Percentiles rank a stretch among this genome's conserved stretches.
Conservation (phyloP, 2,329 filamentous ascomycete genomes). For the Alternaria dauci region DNA sequence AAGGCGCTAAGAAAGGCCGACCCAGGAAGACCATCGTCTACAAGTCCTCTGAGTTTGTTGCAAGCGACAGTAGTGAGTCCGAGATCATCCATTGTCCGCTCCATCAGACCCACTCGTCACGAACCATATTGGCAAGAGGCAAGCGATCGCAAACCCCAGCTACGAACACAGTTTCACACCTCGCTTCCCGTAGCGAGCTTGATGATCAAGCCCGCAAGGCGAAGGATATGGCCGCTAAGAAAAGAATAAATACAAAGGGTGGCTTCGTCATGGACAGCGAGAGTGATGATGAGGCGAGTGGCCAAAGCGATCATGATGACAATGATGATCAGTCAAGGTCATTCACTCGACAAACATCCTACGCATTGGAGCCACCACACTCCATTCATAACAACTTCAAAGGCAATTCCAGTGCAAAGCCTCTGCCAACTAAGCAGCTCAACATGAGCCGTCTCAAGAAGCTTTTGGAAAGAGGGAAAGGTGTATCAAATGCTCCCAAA, state of each 20-base stretch:
- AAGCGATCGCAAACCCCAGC: neutral
- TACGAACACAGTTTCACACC: neutral
- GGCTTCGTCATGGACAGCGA: slow-evolving; percentile 23
- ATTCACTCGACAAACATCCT: too few species aligned
- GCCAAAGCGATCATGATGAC: neutral
- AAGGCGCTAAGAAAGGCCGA: neutral
- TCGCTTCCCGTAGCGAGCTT: neutral
- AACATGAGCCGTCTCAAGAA: slow-evolving; percentile 12
- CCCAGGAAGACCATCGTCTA: neutral
- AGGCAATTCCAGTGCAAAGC: neutral
- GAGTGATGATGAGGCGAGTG: slow-evolving; percentile 6
- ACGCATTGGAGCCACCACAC: neutral
- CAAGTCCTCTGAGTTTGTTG: neutral
- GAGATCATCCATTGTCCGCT: neutral
- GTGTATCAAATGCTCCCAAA: neutral
- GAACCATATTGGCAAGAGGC: too few species aligned
- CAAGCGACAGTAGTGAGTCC: neutral
- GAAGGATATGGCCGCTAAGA: neutral
- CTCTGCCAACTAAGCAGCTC: slow-evolving; percentile 5
- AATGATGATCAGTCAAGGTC: neutral
- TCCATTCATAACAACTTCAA: neutral
- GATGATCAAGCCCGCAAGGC: too few species aligned
- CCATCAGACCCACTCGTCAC: neutral
- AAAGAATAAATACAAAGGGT: slow-evolving; percentile 6
- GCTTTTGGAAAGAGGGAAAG: slow-evolving; percentile 9